Base-by-base conservation (phyloP, 1,139 yeast species). In the Dujonia santamariae region DNA sequence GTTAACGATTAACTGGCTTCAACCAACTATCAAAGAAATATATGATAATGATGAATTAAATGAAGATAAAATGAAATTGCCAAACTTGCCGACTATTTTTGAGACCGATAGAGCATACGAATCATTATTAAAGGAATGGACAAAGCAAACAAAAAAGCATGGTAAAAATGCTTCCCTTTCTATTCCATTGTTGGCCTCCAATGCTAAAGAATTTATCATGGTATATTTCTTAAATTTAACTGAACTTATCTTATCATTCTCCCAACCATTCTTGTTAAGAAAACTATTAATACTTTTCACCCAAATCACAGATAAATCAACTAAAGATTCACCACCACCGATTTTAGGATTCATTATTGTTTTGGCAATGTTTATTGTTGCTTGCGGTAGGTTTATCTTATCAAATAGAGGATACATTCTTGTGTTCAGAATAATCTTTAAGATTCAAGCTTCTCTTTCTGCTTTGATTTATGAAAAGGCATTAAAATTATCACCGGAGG, bases 391-490 rank as follows among this genome's bases (percentile, higher is more conserved):
- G 35, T 59, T 50, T 32, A 37, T 59, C 30, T 44, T 55, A 6
- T 55, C 55, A 40, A 60, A 57, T 40, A 53, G 59, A 38, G 46
- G 50, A 35, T 52, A 47, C 27, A 39, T 50, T 30, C 37, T 48
- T 16, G 46, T 50, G 32, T 49, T 46, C 34, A 37, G 41, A 9
- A 39, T 53, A 31, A 50, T 50, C 14, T 44, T 40, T 30, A 47
- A 43, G 14, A 45, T 51, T 29, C 42, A 49, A 26, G 42, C 61
- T 8, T 49, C 62, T 4, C 50, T 64, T 39, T 49, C 59, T 4
- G 47, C 63, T 26, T 48, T 57, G 37, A 50, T 63, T 11, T 66
- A 61, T 42, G 53, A 53, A 19, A 66, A 66, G 38, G 59, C 68
- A 0, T 46, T 64, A 43, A 52, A 39, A 25, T 55, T 67, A 26